phyloP scores from a whole-genome alignment of 441 rosid species.

The Theobroma grandiflorum region DNA sequence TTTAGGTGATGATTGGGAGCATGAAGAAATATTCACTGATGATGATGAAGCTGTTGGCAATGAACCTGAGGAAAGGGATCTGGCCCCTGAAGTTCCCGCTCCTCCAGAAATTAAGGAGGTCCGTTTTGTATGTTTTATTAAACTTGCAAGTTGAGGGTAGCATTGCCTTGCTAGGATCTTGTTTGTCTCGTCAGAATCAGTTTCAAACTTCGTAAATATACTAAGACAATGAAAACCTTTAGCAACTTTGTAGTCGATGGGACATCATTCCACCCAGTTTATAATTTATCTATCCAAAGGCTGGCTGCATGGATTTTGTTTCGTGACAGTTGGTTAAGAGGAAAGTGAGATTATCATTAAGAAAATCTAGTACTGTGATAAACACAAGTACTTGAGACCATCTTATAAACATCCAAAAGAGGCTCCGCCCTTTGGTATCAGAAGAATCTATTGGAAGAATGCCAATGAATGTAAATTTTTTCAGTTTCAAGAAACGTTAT shows the following conservation, averaged over 20 bases:
- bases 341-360: neutral
- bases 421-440: neutral
- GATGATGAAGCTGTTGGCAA: conserved; percentile 98
- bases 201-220: neutral
- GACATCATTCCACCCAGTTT: neutral
- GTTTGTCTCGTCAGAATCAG: conserved; percentile 2
- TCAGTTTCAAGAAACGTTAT: neutral
- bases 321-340: neutral
- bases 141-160: neutral
- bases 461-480: conserved; percentile 4
- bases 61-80: conserved; percentile 92
- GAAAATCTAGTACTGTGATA: neutral
- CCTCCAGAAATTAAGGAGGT: conserved; percentile 98
- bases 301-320: conserved; percentile 5
- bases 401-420: neutral
- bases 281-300: neutral
- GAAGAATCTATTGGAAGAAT: neutral
- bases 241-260: neutral
- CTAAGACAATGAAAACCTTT: neutral
- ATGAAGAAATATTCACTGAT: conserved; percentile 97
- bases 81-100: conserved; percentile 94
- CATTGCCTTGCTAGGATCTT: neutral
- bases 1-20: conserved; percentile 99
- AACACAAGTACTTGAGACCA: neutral
- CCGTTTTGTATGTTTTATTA: conserved; percentile 16